Evolutionary conservation across 2,329 filamentous ascomycete species (phyloP).

Genomic region (Endoconidiophora laricicola): DNA sequence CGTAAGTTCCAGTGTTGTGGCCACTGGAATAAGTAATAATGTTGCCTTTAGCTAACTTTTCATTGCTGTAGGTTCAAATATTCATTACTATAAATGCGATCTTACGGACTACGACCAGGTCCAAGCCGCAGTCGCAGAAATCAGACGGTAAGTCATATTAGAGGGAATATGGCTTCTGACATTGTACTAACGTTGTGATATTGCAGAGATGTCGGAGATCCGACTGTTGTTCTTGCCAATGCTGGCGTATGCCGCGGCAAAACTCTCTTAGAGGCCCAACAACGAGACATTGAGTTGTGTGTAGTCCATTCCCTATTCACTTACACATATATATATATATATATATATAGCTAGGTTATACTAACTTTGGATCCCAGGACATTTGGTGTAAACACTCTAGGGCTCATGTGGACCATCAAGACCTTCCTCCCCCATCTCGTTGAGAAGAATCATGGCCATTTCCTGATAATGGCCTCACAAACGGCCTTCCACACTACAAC

Average conservation of each 20-base stretch:
- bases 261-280: slow-evolving; percentile 30
- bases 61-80: slow-evolving; percentile 16
- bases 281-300: slow-evolving; percentile 24
- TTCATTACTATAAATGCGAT: slow-evolving; percentile 40
- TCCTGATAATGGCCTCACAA: slow-evolving; percentile 38
- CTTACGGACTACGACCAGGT: slow-evolving; percentile 32
- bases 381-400: slow-evolving; percentile 41
- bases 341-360: neutral
- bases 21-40: neutral
- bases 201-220: slow-evolving; percentile 16
- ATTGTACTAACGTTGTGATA: neutral
- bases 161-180: neutral
- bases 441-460: slow-evolving; percentile 37
- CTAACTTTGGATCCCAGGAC: slow-evolving; percentile 18
- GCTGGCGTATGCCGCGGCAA: slow-evolving; percentile 36
- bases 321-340: neutral
- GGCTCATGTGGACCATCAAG: slow-evolving; percentile 38
- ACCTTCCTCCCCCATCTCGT: slow-evolving; percentile 41
- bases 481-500: slow-evolving; percentile 37
- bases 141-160: slow-evolving; percentile 17
- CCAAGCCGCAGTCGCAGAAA: slow-evolving; percentile 22
- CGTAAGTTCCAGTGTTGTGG: slow-evolving; percentile 15
- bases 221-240: slow-evolving; percentile 38
- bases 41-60: neutral
- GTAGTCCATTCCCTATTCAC: neutral